Evolutionary conservation across 2,329 filamentous ascomycete species (phyloP).

Genomic region (Fusarium sp.): DNA sequence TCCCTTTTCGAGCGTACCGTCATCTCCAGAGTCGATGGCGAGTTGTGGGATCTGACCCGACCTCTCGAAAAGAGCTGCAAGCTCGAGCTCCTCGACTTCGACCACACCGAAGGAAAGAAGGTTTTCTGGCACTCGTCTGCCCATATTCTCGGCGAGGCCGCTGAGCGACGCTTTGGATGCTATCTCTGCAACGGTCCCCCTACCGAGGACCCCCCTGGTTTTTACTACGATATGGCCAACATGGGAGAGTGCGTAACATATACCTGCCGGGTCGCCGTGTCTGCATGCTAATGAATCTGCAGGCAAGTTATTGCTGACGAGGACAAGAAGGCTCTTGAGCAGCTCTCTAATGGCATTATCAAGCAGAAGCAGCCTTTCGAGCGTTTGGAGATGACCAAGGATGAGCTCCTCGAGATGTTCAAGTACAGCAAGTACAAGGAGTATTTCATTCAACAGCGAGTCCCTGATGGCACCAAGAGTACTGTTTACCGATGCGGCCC

Average conservation of each 20-base stretch:
- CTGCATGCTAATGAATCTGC: constrained; percentile 58
- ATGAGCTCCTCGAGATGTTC: constrained; percentile 94
- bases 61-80: constrained; percentile 90
- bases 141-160: constrained; percentile 95
- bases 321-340: constrained; percentile 90
- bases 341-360: constrained; percentile 83
- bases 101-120: constrained; percentile 75
- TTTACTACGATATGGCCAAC: constrained; percentile 96
- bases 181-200: constrained; percentile 94
- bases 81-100: constrained; percentile 87
- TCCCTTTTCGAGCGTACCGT: constrained; percentile 88
- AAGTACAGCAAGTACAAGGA: constrained; percentile 98
- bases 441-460: constrained; percentile 82
- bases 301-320: constrained; percentile 78
- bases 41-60: constrained; percentile 92
- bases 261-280: not conserved
- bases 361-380: constrained; percentile 98
- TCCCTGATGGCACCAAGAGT: constrained; percentile 87
- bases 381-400: constrained; percentile 88
- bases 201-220: constrained; percentile 80
- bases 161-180: constrained; percentile 90
- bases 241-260: constrained; percentile 54
- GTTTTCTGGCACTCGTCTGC: constrained; percentile 99
- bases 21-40: constrained; percentile 85
- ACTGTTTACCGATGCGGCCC: constrained; percentile 96